Evolutionary conservation across 2,329 filamentous ascomycete species (phyloP).

Genomic region (Phoma sp.): DNA sequence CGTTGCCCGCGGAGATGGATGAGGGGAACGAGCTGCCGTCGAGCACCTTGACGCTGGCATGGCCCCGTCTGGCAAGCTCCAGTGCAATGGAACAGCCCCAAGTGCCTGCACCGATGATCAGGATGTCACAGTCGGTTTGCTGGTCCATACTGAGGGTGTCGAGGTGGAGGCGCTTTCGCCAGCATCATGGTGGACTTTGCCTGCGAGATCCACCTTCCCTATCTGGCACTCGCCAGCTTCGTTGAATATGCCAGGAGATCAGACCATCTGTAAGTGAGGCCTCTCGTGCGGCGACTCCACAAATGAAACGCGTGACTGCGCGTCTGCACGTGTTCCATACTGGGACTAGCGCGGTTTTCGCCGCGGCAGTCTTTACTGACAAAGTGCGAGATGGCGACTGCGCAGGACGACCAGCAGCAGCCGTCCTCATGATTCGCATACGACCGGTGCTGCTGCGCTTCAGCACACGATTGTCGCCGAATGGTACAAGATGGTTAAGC

Average conservation of each 20-base stretch:
- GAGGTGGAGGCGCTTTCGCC: not conserved
- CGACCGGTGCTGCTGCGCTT: conserved; percentile 18
- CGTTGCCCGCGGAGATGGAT: conserved; percentile 55
- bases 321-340: not conserved
- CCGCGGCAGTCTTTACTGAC: conserved; percentile 4
- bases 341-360: not conserved
- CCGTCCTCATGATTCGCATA: conserved; percentile 27
- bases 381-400: not conserved
- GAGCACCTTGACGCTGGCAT: conserved; percentile 54
- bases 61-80: conserved; percentile 55
- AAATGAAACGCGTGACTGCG: not conserved
- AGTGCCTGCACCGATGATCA: conserved; percentile 58
- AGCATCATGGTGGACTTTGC: not conserved
- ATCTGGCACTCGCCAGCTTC: not conserved
- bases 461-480: not conserved
- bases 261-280: not conserved
- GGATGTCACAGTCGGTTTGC: conserved; percentile 23
- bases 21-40: conserved; percentile 54
- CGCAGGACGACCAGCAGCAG: not conserved
- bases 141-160: conserved; percentile 2
- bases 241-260: not conserved
- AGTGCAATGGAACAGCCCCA: conserved; percentile 59
- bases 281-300: not conserved
- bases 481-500: not conserved
- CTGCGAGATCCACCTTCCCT: conserved; percentile 7